Evolutionary conservation across 2,329 filamentous ascomycete genomes (phyloP).

Genomic region (Fusarium albidum): DNA sequence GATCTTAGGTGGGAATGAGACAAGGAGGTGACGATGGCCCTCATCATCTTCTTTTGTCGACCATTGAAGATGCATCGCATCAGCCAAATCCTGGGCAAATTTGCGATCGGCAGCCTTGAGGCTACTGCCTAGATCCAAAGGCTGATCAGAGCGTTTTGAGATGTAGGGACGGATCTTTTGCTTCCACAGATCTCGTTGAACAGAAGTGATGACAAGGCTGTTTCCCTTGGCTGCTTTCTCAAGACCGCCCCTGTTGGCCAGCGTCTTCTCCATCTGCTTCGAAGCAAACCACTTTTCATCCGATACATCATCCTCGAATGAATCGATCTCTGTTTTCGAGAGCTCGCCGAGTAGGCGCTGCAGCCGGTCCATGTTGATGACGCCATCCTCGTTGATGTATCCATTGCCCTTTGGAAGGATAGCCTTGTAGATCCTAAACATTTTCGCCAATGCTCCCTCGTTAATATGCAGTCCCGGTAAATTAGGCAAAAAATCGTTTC

Average conservation of each 20-base stretch:
- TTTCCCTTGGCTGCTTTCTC: slow-evolving; percentile 61
- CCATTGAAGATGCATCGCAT: slow-evolving; percentile 65
- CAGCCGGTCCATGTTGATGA: slow-evolving; percentile 86
- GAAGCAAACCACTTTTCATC: slow-evolving; percentile 93
- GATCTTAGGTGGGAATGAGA: slow-evolving; percentile 57
- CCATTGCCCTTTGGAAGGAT: slow-evolving; percentile 87
- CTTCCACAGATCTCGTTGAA: slow-evolving; percentile 84
- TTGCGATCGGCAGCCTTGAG: slow-evolving; percentile 87
- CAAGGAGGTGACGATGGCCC: slow-evolving; percentile 60
- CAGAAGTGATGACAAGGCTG: slow-evolving; percentile 77
- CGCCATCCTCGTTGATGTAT: slow-evolving; percentile 95
- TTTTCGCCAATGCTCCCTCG: slow-evolving; percentile 93
- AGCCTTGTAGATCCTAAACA: slow-evolving; percentile 97
- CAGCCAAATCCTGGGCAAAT: slow-evolving; percentile 88
- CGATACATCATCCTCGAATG: slow-evolving; percentile 89
- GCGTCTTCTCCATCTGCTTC: slow-evolving; percentile 77
- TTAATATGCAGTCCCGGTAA: slow-evolving; percentile 97
- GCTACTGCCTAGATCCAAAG: slow-evolving; percentile 76
- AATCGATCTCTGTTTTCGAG: slow-evolving; percentile 86
- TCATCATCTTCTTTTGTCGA: slow-evolving; percentile 65
- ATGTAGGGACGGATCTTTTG: slow-evolving; percentile 84
- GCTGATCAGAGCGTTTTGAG: slow-evolving; percentile 68
- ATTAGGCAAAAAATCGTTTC: slow-evolving; percentile 98
- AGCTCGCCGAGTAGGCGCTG: slow-evolving; percentile 82
- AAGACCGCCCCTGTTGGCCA: slow-evolving; percentile 64